A percentile compares a stretch with the other conserved stretches of the same genome.
Conservation (phyloP, 257 asterid species). For the Gynochthodes officinalis region DNA sequence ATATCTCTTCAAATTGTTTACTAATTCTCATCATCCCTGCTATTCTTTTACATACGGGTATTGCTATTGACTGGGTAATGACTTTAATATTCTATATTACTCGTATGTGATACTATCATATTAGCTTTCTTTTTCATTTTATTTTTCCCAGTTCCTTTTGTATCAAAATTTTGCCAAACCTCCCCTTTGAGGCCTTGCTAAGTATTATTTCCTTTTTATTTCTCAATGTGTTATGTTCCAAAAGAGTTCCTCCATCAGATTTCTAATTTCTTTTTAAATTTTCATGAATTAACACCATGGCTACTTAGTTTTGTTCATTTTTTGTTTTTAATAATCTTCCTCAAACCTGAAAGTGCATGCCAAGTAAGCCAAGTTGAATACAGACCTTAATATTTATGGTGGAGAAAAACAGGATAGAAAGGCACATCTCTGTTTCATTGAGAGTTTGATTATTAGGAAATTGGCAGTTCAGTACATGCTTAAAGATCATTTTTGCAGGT, state of each 20-base stretch:
- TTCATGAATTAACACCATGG: not conserved
- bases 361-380: not conserved
- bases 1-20: not conserved
- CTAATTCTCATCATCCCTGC: not conserved
- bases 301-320: not conserved
- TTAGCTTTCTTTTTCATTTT: too few relatives aligned
- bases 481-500: conserved; percentile 52
- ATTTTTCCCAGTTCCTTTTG: not conserved
- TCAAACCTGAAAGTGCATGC: not conserved
- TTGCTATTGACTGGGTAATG: not conserved
- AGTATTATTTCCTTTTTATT: not conserved
- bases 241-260: not conserved
- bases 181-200: not conserved
- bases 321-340: not conserved
- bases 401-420: not conserved
- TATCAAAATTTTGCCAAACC: not conserved
- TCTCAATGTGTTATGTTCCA: not conserved
- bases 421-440: not conserved
- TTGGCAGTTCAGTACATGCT: conserved; percentile 16
- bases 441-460: not conserved
- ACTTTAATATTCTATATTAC: not conserved
- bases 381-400: not conserved
- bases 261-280: not conserved
- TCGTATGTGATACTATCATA: not conserved
- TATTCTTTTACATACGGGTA: not conserved